Base-by-base conservation (phyloP, 1,284 basidiomycete genomes). In the Neonothopanus nambi region DNA sequence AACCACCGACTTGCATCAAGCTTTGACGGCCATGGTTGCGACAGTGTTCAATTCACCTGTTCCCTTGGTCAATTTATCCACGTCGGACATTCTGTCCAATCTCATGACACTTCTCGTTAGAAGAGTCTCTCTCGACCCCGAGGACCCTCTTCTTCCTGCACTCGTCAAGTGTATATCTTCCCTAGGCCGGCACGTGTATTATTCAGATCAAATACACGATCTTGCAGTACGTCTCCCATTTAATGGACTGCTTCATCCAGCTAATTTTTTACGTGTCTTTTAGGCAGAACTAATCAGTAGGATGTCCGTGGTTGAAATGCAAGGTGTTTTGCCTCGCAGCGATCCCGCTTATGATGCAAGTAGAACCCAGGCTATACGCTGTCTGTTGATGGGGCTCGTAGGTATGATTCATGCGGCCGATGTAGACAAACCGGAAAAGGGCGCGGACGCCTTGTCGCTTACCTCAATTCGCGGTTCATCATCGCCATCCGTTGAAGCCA, bases 171-270 rank as follows among this genome's bases (percentile, higher is more conserved):
- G 91, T 64, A 89, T 97, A 52, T 78, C 91, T 5, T 90, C 93
- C 0, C 77, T 98, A 17, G 90, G 91, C 28, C 85, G 88, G 6
- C 93, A 97, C 67, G 85, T 96, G 52, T 96, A 97, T 75, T 98
- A 98, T 67, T 90, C 93, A 43, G 96, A 98, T 67, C 96, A 99
- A 72, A 92, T 96, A 57, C 92, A 93, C 66, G 95, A 98, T 68
- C 85, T 98, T 49, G 86, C 92, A 12, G 77, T 79, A 45, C 64
- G 77, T 67, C 18, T 35, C n/a, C 11, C 40, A 21, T 18, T 8
- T 47, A 7, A 1, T 30, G 11, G 12, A n/a, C n/a, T n/a, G 18
- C 15, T 13, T 5, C n/a, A 36, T 33, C 1, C 36, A 3, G 12
- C 46, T 36, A 24, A 39, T 4, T 18, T 26, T 13, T 21, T 5